Evolutionary conservation across 305 asterid genomes (phyloP).

Genomic region (Solanum hybrid): DNA sequence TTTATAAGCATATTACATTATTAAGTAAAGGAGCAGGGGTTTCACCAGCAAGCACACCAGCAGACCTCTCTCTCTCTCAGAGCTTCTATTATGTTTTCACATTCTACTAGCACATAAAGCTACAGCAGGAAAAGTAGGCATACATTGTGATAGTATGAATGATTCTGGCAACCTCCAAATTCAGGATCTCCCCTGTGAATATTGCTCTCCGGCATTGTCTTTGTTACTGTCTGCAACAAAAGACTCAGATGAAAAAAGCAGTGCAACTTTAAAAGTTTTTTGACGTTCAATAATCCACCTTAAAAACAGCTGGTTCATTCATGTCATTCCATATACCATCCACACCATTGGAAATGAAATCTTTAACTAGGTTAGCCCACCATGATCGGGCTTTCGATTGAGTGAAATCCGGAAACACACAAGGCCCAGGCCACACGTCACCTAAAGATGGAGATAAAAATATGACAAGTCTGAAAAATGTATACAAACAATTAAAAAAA

Average conservation of each 20-base stretch:
- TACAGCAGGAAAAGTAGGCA: conserved; percentile 6
- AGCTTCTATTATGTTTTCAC: not conserved
- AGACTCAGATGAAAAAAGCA: not conserved
- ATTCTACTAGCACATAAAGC: not conserved
- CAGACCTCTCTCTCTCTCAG: not conserved
- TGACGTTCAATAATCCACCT: conserved; percentile 44
- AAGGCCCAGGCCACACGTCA: conserved; percentile 96
- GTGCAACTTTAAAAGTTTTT: not conserved
- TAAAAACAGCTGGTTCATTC: conserved; percentile 97
- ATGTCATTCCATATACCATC: conserved; percentile 99
- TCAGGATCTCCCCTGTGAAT: conserved; percentile 85
- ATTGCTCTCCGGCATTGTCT: conserved; percentile 95
- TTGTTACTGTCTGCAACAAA: conserved; percentile 65
- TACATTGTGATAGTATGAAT: conserved; percentile 94
- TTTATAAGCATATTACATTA: not conserved
- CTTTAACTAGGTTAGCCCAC: conserved; percentile 91
- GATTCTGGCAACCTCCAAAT: conserved; percentile 78
- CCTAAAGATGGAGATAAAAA: conserved; percentile 33
- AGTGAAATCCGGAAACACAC: conserved; percentile 92
- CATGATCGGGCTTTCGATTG: conserved; percentile 69
- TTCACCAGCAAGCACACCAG: not conserved
- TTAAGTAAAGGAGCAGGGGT: not conserved
- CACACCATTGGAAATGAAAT: conserved; percentile 64
- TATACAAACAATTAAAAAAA: conserved; percentile 5
- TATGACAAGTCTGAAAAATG: not conserved